Percentiles rank a stretch among this genome's conserved stretches.
These are phyloP conservation scores for Globisporangium apiculatum DNA, from an alignment of 352 stramenopile species.

Conservation along the genomic window DNA sequence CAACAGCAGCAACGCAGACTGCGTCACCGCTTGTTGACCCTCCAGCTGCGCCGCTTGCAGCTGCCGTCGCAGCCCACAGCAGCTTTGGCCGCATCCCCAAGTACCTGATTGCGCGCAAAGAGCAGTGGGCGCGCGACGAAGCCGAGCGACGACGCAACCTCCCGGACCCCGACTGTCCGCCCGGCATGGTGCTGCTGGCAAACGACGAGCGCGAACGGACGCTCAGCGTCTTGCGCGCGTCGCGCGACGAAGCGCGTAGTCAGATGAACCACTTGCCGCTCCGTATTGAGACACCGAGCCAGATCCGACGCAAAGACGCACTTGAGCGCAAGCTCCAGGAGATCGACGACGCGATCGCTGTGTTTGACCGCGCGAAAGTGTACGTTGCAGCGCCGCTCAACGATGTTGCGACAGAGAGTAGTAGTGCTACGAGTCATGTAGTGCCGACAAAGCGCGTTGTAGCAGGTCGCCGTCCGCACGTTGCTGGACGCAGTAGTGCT, in stretches of 20 bases:
- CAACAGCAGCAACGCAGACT: conserved; percentile 4
- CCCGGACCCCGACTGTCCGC: conserved; percentile 80
- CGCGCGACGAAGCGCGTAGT: conserved; percentile 40
- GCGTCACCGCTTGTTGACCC: too few relatives aligned
- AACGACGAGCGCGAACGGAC: conserved; percentile 77
- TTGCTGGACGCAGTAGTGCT: too few relatives aligned
- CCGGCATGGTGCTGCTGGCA: conserved; percentile 76
- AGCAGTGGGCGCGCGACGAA: conserved; percentile 80
- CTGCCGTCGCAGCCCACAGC: conserved; percentile 8
- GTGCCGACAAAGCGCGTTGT: too few relatives aligned
- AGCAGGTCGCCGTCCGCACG: too few relatives aligned
- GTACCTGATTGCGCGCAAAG: conserved; percentile 69
- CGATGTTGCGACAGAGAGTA: neutral
- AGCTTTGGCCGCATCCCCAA: conserved; percentile 60
- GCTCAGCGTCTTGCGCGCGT: conserved; percentile 55
- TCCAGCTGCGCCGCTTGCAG: neutral
- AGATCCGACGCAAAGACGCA: conserved; percentile 76
- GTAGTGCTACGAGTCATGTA: too few relatives aligned
- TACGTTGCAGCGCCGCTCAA: conserved; percentile 50
- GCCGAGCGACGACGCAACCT: conserved; percentile 62
- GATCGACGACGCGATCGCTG: conserved; percentile 86
- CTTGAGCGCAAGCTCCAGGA: conserved; percentile 80
- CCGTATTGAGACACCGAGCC: conserved; percentile 75
- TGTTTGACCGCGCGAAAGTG: conserved; percentile 84
- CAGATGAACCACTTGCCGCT: conserved; percentile 78